Evolutionary conservation across 768 basidiomycete genomes (phyloP).

Genomic region (Tulasnella sp.): DNA sequence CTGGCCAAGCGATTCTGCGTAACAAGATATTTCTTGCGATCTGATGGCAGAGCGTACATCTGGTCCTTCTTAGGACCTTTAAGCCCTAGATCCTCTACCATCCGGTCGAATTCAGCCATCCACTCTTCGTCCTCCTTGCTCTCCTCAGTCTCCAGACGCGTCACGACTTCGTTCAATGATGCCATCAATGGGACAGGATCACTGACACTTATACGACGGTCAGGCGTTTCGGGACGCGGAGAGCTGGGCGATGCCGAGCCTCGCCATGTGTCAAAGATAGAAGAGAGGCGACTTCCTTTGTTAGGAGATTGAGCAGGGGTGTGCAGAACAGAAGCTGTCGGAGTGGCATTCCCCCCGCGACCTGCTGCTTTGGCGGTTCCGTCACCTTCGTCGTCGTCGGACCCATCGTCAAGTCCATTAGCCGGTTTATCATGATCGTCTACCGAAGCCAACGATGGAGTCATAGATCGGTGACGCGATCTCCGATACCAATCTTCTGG

Average conservation of each 20-base stretch:
- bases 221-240: conserved; percentile 26
- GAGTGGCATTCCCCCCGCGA: conserved; percentile 32
- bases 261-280: conserved; percentile 64
- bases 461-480: conserved; percentile 52
- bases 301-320: conserved; percentile 43
- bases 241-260: conserved; percentile 45
- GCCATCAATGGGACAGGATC: conserved; percentile 49
- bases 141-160: conserved; percentile 36
- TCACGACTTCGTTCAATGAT: conserved; percentile 30
- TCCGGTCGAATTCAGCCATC: conserved; percentile 55
- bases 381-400: conserved; percentile 48
- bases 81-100: conserved; percentile 69
- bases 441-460: conserved; percentile 17
- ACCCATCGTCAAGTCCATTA: conserved; percentile 52
- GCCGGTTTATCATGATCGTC: conserved; percentile 38
- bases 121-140: conserved; percentile 43
- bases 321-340: conserved; percentile 31
- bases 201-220: conserved; percentile 60
- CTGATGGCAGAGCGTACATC: conserved; percentile 58
- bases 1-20: conserved; percentile 48
- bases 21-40: conserved; percentile 65
- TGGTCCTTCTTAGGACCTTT: conserved; percentile 63
- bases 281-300: conserved; percentile 56
- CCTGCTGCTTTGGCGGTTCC: conserved; percentile 58
- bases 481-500: conserved; percentile 79